Conservation (phyloP, 176 grass and related monocot species). For the Avena insularis region DNA sequence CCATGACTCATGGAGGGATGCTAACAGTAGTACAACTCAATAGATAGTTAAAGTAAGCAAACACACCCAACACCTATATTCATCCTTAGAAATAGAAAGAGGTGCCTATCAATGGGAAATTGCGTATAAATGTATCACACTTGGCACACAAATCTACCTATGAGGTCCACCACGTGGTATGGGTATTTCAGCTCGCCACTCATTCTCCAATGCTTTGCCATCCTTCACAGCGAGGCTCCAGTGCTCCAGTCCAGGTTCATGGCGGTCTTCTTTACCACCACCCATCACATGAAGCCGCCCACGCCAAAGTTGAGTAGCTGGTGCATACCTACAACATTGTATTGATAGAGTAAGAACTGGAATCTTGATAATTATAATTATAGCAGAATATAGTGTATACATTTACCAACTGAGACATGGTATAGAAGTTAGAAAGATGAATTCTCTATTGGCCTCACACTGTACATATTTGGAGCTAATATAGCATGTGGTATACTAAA, state of each 20-base stretch:
- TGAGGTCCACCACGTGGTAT: conserved; percentile 93
- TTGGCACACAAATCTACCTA: conserved; percentile 45
- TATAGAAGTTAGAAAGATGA: background rate
- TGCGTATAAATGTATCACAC: conserved; percentile 17
- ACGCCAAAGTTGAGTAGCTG: conserved; percentile 88
- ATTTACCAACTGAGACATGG: background rate
- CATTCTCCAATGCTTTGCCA: conserved; percentile 73
- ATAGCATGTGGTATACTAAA: background rate
- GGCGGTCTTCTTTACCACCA: conserved; percentile 83
- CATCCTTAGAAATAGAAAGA: background rate
- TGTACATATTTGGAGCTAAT: background rate
- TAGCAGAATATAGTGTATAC: background rate
- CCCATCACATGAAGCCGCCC: conserved; percentile 92
- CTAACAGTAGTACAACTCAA: background rate
- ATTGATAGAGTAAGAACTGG: background rate
- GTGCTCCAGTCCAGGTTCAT: conserved; percentile 85
- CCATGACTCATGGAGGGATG: background rate
- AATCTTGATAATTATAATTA: conserved; percentile 1
- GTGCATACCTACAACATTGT: conserved; percentile 68
- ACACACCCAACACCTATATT: background rate
- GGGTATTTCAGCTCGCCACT: conserved; percentile 70
- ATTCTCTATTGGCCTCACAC: background rate
- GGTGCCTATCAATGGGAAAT: background rate
- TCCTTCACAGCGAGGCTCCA: conserved; percentile 91
- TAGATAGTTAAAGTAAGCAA: background rate